Base-by-base conservation (phyloP, 2,329 filamentous ascomycete species). In the Alternaria atra region DNA sequence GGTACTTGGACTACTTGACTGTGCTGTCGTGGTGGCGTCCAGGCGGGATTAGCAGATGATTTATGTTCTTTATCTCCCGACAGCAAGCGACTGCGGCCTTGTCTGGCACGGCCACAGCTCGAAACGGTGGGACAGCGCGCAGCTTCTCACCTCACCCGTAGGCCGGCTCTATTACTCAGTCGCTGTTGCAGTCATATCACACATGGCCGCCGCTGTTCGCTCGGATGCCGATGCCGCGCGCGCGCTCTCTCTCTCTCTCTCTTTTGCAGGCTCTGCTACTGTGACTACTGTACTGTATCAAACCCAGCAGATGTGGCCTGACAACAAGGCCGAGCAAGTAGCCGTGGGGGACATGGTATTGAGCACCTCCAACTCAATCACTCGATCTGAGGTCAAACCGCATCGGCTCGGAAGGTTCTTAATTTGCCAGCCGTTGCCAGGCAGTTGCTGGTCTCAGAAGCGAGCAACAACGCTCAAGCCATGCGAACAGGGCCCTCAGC, bases 101-200 rank as follows among this genome's bases (percentile, higher is more conserved):
- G 56, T 61, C 63, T 63, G 56, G 63, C 69, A 69, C 66, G 66
- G 66, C 67, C 64, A 61, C 67, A 40, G 44, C 64, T 68, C 68
- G 67, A 75, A 73, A 71, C 70, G 66, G 68, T 64, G 64, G 51
- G 63, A 66, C 68, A 65, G 37, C 46, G 17, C 30, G 47, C 51
- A 43, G 35, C 50, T 43, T n/a, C 44, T 34, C 43, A 57, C 32
- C 37, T 27, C 37, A 51, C n/a, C 60, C 42, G 55, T 53, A 58
- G 52, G 20, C 54, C 54, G 47, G 59, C 55, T 58, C 50, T 57
- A 48, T 60, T 58, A 30, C 42, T 34, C 52, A 63, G 13, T 51
- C 20, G 42, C 42, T 47, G 42, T 46, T 23, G 42, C 52, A 47
- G 52, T 30, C 30, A 34, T 32, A 46, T 55, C 58, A 47, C 53